Conservation (phyloP, 345 rosid species). For the Leavenworthia alabamica region DNA sequence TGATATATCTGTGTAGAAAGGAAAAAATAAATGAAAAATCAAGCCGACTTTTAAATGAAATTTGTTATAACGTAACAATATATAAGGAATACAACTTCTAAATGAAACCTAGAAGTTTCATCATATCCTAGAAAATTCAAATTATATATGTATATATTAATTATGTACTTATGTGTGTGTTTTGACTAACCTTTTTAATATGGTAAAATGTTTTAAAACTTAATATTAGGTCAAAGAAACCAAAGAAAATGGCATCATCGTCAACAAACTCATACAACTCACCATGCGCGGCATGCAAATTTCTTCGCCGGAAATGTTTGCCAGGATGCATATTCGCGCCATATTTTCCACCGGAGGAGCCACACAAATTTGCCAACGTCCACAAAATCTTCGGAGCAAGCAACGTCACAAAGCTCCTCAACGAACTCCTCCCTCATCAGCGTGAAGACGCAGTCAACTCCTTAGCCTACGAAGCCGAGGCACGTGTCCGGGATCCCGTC, state of each 20-base stretch:
- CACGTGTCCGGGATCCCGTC: slow-evolving; percentile 83
- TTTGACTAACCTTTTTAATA: neutral
- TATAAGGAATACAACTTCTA: neutral
- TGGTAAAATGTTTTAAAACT: neutral
- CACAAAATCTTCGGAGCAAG: slow-evolving; percentile 98
- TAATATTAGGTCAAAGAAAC: slow-evolving; percentile 6
- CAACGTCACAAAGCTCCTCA: slow-evolving; percentile 85
- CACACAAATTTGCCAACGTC: slow-evolving; percentile 85
- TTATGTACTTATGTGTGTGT: neutral
- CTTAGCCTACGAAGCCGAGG: slow-evolving; percentile 92
- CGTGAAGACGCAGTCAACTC: slow-evolving; percentile 94
- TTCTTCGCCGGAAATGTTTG: slow-evolving; percentile 83
- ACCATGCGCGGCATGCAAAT: slow-evolving; percentile 97
- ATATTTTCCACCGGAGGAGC: slow-evolving; percentile 92
- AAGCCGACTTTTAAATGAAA: neutral
- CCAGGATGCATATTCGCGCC: slow-evolving; percentile 95
- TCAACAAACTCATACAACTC: slow-evolving; percentile 84
- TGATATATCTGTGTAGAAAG: neutral
- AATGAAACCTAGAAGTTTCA: neutral
- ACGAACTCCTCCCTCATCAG: slow-evolving; percentile 83
- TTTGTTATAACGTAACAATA: neutral
- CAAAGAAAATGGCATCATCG: slow-evolving; percentile 33
- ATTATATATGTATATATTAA: neutral
- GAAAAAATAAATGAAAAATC: neutral
- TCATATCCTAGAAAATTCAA: slow-evolving; percentile 6